Percentiles rank a stretch among this genome's conserved stretches.
Evolutionary conservation across 306 rosid species (phyloP).

Genomic region (Vigna nakashimae): DNA sequence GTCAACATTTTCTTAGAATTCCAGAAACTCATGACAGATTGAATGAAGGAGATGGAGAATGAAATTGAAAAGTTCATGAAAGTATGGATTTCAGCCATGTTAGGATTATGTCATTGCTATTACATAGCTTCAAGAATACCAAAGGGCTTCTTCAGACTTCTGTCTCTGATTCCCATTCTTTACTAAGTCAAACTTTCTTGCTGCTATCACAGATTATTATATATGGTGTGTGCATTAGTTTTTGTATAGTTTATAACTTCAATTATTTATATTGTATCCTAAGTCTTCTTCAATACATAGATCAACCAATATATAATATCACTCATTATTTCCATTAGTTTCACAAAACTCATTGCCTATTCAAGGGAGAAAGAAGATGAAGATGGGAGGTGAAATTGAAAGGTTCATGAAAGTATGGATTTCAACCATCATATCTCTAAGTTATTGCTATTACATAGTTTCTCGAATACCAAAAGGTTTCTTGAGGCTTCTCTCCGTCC

Average conservation of each 20-base stretch:
- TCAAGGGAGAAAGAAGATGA: not conserved
- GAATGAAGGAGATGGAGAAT: not conserved
- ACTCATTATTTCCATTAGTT: too few species aligned
- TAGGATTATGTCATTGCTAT: slow-evolving; percentile 49
- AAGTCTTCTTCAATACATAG: not conserved
- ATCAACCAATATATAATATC: not conserved
- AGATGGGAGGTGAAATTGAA: slow-evolving; percentile 44
- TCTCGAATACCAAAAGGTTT: slow-evolving; percentile 45
- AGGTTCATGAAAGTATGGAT: slow-evolving; percentile 56
- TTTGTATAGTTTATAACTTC: too few species aligned
- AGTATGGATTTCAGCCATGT: slow-evolving; percentile 46
- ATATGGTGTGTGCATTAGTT: too few species aligned
- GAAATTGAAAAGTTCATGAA: slow-evolving; percentile 50
- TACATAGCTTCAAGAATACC: slow-evolving; percentile 47
- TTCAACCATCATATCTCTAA: slow-evolving; percentile 25
- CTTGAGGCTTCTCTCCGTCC: slow-evolving; percentile 47
- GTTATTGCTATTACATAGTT: slow-evolving; percentile 53
- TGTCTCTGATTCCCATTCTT: slow-evolving; percentile 50
- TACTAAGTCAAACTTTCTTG: not conserved
- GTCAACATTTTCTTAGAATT: too few species aligned
- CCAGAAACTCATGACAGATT: too few species aligned
- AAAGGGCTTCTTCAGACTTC: slow-evolving; percentile 44
- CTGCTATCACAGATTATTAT: too few species aligned
- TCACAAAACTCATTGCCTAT: not conserved
- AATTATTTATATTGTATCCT: too few species aligned